Conservation (phyloP, 176 grass and related monocot species). For the Raddia distichophylla region DNA sequence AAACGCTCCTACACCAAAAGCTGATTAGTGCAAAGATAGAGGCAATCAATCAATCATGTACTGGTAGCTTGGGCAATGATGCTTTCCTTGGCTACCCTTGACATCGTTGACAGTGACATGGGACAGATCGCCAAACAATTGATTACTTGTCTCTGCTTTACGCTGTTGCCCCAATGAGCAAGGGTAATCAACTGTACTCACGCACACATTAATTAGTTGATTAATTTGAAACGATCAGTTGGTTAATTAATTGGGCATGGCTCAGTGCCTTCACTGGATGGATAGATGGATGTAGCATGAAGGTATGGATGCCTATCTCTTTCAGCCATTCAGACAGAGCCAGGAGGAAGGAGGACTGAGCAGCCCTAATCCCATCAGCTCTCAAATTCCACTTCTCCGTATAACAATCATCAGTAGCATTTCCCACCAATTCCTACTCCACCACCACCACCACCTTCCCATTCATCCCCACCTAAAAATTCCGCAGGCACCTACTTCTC, state of each 20-base stretch:
- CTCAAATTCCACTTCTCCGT: constrained; percentile 8
- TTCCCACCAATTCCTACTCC: constrained; percentile 14
- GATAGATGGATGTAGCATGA: neutral
- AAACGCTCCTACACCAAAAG: neutral
- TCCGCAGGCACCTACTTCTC: constrained; percentile 28
- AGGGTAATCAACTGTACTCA: constrained; percentile 13
- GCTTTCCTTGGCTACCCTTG: neutral
- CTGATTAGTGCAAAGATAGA: neutral
- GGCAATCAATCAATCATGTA: neutral
- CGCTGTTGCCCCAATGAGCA: neutral
- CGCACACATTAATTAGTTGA: constrained; percentile 2
- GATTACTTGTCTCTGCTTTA: neutral
- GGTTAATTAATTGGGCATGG: neutral
- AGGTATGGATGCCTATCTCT: constrained; percentile 27
- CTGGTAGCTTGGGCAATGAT: neutral
- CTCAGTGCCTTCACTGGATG: neutral
- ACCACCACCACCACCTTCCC: constrained; percentile 3
- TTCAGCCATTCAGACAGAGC: constrained; percentile 39
- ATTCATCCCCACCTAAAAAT: constrained; percentile 7
- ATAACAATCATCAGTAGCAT: neutral
- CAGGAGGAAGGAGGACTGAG: neutral
- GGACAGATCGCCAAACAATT: neutral
- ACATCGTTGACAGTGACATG: neutral
- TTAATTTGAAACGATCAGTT: neutral
- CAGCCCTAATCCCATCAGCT: constrained; percentile 39